Evolutionary conservation across 2,329 filamentous ascomycete species (phyloP).

Genomic region (Fusarium devonianum): DNA sequence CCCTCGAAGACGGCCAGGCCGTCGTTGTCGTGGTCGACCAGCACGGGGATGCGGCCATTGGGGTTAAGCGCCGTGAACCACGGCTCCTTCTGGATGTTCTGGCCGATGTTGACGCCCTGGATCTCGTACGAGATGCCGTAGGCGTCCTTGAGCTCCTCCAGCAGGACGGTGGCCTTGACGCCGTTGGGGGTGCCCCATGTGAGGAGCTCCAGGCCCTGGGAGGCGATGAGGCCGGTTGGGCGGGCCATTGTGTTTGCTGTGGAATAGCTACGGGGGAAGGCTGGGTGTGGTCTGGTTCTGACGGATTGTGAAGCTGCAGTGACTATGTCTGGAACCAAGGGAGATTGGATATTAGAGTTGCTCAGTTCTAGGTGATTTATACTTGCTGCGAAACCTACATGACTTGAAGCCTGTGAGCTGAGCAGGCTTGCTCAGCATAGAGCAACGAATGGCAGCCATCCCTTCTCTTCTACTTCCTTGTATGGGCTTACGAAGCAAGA

Average conservation of each 20-base stretch:
- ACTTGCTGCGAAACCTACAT: too few species aligned
- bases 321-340: background rate
- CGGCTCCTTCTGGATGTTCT: conserved; percentile 71
- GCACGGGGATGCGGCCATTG: conserved; percentile 71
- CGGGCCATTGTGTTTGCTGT: conserved; percentile 37
- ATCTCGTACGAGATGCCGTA: conserved; percentile 68
- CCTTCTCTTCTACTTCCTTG: too few species aligned
- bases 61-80: conserved; percentile 70
- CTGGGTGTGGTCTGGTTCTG: background rate
- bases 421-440: too few species aligned
- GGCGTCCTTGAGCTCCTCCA: conserved; percentile 71
- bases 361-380: too few species aligned
- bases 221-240: conserved; percentile 64
- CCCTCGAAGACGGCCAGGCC: conserved; percentile 76
- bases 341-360: background rate
- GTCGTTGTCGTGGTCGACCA: conserved; percentile 70
- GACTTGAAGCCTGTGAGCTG: too few species aligned
- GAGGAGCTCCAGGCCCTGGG: conserved; percentile 69
- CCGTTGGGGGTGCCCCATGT: conserved; percentile 64
- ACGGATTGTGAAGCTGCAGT: background rate
- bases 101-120: conserved; percentile 64
- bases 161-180: conserved; percentile 65
- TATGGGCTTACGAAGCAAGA: too few species aligned
- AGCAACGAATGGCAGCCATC: too few species aligned
- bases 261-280: conserved; percentile 1